These are phyloP conservation scores for Plasmodium vivax DNA, from an alignment of 169 alveolate species.

Conservation along the genomic window DNA sequence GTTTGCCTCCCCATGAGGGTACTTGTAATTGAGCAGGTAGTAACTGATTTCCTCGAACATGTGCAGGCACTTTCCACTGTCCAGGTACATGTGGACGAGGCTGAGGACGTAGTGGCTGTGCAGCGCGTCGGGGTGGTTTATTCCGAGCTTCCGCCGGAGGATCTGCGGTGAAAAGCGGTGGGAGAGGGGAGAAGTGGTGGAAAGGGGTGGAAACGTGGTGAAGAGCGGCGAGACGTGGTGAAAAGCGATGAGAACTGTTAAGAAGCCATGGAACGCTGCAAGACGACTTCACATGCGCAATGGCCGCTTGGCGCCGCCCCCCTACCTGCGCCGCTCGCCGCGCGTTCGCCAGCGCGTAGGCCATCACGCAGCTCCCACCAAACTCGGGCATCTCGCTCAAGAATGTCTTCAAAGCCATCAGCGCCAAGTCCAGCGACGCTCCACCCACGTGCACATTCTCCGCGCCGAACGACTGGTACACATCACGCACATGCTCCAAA, in stretches of 20 bases:
- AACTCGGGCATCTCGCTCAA: not conserved
- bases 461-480: not conserved
- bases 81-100: conserved; percentile 19
- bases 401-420: conserved; percentile 18
- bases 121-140: conserved; percentile 14
- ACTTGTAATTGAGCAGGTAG: conserved; percentile 25
- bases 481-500: conserved; percentile 25
- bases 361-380: not conserved
- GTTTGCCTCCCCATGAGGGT: conserved; percentile 6
- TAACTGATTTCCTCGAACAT: conserved; percentile 25
- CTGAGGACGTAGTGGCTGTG: conserved; percentile 17
- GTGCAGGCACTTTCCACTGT: conserved; percentile 14
- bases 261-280: too few species aligned
- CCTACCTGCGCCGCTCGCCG: conserved; percentile 21
- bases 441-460: not conserved
- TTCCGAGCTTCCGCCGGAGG: not conserved
- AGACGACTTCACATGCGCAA: not conserved
- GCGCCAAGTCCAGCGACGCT: conserved; percentile 7
- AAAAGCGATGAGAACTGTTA: not conserved
- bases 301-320: not conserved
- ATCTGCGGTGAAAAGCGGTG: not conserved
- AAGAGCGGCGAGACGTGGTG: not conserved
- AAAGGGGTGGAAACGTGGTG: not conserved
- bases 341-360: conserved; percentile 25
- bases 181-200: not conserved